Evolutionary conservation across 2,329 filamentous ascomycete genomes (phyloP), one percentile per base, ranked within the genome.

Genomic region (Tolypocladium amazonense): DNA sequence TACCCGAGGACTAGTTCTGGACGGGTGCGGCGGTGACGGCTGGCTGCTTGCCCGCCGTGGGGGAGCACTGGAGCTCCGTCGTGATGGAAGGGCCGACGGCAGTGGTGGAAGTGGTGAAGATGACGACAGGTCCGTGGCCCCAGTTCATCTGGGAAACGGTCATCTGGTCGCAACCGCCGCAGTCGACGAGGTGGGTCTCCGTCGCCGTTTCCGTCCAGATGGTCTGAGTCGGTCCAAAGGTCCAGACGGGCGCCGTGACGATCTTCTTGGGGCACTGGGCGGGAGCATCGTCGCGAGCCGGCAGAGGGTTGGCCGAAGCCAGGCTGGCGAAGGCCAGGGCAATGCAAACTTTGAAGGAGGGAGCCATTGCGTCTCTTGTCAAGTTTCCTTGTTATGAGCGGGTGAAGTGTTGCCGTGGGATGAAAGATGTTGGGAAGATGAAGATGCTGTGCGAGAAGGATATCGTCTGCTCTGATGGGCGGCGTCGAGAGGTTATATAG

Each of bases 131-230:
- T 0, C 58, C 59, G 2, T 60, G 53, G 7, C 67, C 68, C 1
- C 65, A 4, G 12, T 43, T 30, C 15, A 66, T 8, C 20, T 57
- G 37, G 4, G 39, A 25, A 1, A 33, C 37, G 23, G 55, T 43
- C 33, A 67, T 45, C 20, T 60, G 47, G 12, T 54, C 59, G 64
- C 71, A 73, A 25, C 39, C 56, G 20, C 62, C 61, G 64, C 71
- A 73, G 61, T 69, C 64, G 33, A 72, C 38, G 30, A 30, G 37
- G 2, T 33, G 25, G 3, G 66, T 68, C 15, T 25, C 9, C 0
- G 71, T 72, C 0, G 57, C 47, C 0, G 71, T 73, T 1, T 58
- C 53, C 1, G 69, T 67, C 60, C 61, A 72, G n/a, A 67, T 25
- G 1, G 71, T 72, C 3, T 12, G 4, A 0, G 63, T 65, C 5